Conservation (phyloP, 2,329 filamentous ascomycete species). For the Teratosphaeria epicoccoides region DNA sequence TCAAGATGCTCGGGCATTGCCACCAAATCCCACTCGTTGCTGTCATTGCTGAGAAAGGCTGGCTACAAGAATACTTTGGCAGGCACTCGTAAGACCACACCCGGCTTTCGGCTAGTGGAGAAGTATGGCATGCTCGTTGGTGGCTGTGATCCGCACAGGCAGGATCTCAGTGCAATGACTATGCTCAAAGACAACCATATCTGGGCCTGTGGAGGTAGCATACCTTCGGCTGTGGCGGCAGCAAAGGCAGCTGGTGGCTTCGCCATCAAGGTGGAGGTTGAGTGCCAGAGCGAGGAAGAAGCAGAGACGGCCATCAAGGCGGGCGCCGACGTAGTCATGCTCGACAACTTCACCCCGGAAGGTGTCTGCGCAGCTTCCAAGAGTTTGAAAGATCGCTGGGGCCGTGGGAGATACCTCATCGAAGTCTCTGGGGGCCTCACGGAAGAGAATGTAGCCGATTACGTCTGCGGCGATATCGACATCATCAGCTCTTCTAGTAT, state of each 20-base stretch:
- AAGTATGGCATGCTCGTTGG: conserved; percentile 97
- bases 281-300: conserved; percentile 78
- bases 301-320: conserved; percentile 85
- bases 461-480: conserved; percentile 77
- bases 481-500: conserved; percentile 95
- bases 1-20: conserved; percentile 88
- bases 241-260: conserved; percentile 81
- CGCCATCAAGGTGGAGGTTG: conserved; percentile 88
- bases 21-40: conserved; percentile 44
- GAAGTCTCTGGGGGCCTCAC: conserved; percentile 90
- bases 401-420: conserved; percentile 55
- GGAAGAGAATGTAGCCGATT: conserved; percentile 68
- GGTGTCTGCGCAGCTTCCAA: conserved; percentile 65
- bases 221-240: conserved; percentile 72
- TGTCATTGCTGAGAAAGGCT: conserved; percentile 43
- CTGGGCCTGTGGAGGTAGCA: conserved; percentile 73
- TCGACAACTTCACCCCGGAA: conserved; percentile 84
- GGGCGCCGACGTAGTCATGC: conserved; percentile 91
- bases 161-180: conserved; percentile 82
- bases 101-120: conserved; percentile 87
- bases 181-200: conserved; percentile 99
- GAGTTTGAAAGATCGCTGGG: conserved; percentile 71
- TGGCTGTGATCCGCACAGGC: conserved; percentile 80
- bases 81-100: conserved; percentile 92
- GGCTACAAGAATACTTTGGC: conserved; percentile 81